These are phyloP conservation scores for Suillus subalutaceus DNA, from an alignment of 768 basidiomycete genomes.

Conservation along the genomic window DNA sequence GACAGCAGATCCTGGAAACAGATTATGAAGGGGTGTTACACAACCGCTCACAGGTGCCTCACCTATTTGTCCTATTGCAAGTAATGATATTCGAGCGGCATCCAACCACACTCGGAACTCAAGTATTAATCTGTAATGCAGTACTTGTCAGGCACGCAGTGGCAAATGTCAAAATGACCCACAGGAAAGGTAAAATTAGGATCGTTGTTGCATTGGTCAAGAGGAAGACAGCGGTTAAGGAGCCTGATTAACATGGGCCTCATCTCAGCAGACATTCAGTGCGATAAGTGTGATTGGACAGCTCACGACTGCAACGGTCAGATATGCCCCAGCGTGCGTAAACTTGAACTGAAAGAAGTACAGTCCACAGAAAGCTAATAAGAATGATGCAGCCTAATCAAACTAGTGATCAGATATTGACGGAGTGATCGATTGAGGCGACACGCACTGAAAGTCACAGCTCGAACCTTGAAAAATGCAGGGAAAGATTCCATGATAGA, in stretches of 20 bases:
- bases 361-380: conserved; percentile 51
- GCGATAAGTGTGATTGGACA: not conserved
- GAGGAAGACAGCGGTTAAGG: conserved; percentile 50
- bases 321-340: conserved; percentile 50
- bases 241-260: conserved; percentile 32
- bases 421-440: not conserved
- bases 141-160: conserved; percentile 6
- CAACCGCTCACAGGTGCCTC: conserved; percentile 14
- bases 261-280: conserved; percentile 1
- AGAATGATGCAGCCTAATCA: conserved; percentile 45
- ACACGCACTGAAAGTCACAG: conserved; percentile 32
- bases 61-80: conserved; percentile 52
- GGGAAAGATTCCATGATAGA: conserved; percentile 34
- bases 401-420: not conserved
- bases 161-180: conserved; percentile 22
- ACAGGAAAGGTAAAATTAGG: conserved; percentile 48
- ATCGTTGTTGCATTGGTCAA: conserved; percentile 42
- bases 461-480: conserved; percentile 33
- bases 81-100: conserved; percentile 48
- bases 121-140: conserved; percentile 42
- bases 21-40: not conserved
- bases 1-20: conserved; percentile 41
- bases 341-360: conserved; percentile 47
- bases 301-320: conserved; percentile 50
- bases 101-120: conserved; percentile 58